Evolutionary conservation across 192 early-diverging fungal species (phyloP).

Genomic region (Coemansia biformis): DNA sequence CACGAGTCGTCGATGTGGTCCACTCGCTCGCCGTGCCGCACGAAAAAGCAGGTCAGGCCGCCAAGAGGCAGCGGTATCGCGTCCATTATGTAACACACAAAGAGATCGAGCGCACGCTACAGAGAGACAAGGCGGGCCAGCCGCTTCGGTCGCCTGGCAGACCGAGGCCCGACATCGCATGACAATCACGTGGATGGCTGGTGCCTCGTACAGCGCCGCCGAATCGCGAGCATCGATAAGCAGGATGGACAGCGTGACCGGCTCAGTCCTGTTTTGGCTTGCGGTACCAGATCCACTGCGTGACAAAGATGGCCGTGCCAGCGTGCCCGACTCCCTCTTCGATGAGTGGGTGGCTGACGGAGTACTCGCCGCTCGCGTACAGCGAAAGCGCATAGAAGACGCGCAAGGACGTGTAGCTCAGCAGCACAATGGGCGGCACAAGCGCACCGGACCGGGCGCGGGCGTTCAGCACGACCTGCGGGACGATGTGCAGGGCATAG

Average conservation of each 20-base stretch:
- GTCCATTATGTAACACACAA: too few species aligned
- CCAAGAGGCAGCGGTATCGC: constrained; percentile 16
- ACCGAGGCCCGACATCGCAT: too few species aligned
- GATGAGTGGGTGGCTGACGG: neutral
- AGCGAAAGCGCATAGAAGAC: neutral
- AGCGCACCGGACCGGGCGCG: neutral
- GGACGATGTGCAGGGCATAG: neutral
- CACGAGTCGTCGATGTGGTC: constrained; percentile 46
- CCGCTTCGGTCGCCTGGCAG: too few species aligned
- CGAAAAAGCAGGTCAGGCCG: constrained; percentile 31
- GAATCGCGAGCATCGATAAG: too few species aligned
- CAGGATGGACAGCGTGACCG: too few species aligned
- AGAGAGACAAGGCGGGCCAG: too few species aligned
- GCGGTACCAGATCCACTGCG: constrained; percentile 1
- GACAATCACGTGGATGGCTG: too few species aligned
- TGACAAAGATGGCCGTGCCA: neutral
- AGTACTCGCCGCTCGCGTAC: neutral
- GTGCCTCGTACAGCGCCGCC: too few species aligned
- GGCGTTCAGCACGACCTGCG: neutral
- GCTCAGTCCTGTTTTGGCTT: neutral
- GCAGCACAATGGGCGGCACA: neutral
- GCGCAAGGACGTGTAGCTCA: neutral
- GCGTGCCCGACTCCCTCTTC: neutral
- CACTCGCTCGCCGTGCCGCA: constrained; percentile 45
- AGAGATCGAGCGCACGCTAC: neutral